phyloP scores from a whole-genome alignment of 257 asterid genomes.

The Solanum phureja region DNA sequence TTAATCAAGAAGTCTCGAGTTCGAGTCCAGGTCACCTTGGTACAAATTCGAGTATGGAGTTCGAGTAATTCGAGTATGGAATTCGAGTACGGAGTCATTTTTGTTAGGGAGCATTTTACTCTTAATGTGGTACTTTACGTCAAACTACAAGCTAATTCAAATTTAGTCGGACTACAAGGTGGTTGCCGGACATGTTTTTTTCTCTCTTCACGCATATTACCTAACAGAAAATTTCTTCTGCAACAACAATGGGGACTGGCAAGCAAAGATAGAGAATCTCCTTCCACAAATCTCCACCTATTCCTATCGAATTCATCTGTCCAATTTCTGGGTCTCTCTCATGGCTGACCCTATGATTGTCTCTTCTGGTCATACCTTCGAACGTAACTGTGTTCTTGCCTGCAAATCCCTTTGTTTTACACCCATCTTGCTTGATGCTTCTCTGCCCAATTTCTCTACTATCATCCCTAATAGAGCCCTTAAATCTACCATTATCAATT shows the following conservation, averaged over 20 bases:
- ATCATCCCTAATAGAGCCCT: conserved; percentile 78
- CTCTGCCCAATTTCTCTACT: conserved; percentile 49
- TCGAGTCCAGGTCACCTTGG: no score
- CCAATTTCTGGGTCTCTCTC: conserved; percentile 42
- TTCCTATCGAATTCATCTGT: conserved; percentile 58
- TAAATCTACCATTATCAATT: conserved; percentile 54
- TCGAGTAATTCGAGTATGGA: no score
- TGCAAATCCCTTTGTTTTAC: conserved; percentile 47
- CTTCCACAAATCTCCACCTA: neutral
- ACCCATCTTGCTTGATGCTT: conserved; percentile 41
- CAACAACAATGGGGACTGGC: no score
- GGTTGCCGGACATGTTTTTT: neutral
- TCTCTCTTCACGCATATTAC: neutral
- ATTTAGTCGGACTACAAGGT: no score
- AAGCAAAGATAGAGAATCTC: no score
- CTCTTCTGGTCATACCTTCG: conserved; percentile 84
- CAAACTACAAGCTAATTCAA: no score
- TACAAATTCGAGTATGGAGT: no score
- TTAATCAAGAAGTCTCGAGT: no score
- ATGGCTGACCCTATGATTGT: conserved; percentile 89
- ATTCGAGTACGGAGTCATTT: no score
- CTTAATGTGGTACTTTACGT: no score
- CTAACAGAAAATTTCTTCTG: neutral
- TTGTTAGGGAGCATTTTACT: no score
- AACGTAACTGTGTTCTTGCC: conserved; percentile 53